phyloP scores from a whole-genome alignment of 208 protist species.

The Crithidia brevicula region DNA sequence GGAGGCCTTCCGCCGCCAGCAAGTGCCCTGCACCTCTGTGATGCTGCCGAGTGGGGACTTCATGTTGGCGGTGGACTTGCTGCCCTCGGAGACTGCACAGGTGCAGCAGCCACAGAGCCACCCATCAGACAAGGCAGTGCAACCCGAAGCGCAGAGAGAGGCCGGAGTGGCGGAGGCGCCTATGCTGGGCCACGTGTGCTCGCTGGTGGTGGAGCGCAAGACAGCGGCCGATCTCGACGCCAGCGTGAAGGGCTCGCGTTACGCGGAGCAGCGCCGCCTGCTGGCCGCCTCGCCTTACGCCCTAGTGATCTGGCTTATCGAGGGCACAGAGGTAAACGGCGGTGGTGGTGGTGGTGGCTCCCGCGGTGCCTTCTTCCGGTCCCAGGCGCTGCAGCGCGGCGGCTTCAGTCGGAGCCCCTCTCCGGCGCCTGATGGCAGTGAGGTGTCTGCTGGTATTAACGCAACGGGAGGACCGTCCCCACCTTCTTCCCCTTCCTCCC shows the following conservation, averaged over 20 bases:
- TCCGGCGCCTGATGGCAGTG: not conserved
- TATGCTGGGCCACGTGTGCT: constrained; percentile 35
- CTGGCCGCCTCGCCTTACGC: constrained; percentile 56
- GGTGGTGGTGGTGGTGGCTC: not conserved
- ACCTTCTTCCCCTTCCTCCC: not conserved
- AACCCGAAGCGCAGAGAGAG: not conserved
- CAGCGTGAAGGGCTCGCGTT: constrained; percentile 68
- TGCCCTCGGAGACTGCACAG: not conserved
- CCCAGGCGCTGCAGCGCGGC: not conserved
- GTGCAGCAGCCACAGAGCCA: not conserved
- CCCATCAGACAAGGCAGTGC: no score
- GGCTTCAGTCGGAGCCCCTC: constrained; percentile 11
- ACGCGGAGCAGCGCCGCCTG: constrained; percentile 71
- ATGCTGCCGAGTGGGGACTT: constrained; percentile 78
- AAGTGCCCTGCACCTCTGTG: constrained; percentile 44
- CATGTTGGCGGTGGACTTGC: constrained; percentile 48
- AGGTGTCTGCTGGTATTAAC: not conserved
- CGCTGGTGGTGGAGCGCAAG: constrained; percentile 83
- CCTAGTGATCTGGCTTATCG: constrained; percentile 75
- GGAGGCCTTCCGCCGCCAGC: constrained; percentile 37
- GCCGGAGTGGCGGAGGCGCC: not conserved
- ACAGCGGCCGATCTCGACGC: constrained; percentile 73
- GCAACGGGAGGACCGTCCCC: not conserved
- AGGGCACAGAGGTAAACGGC: constrained; percentile 38
- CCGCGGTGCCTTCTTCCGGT: not conserved